phyloP scores from a whole-genome alignment of 2,329 filamentous ascomycete species.

The Pseudopithomyces chartarum region DNA sequence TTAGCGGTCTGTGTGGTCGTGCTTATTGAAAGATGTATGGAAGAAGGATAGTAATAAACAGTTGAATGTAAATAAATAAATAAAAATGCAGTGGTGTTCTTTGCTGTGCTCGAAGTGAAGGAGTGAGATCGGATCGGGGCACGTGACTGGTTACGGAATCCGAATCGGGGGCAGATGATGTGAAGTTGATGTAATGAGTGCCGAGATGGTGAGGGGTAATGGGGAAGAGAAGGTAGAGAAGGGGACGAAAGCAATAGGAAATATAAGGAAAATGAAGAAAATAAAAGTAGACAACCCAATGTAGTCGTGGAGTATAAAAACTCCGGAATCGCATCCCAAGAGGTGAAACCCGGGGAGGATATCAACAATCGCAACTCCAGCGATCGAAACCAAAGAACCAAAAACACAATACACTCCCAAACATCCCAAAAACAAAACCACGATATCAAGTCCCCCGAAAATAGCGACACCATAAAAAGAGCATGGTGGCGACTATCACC shows the following conservation, averaged over 20 bases:
- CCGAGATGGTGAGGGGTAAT: slow-evolving; percentile 4
- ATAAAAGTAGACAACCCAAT: neutral
- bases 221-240: neutral
- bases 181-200: slow-evolving; percentile 6
- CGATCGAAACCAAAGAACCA: neutral
- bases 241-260: neutral
- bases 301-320: neutral
- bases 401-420: neutral
- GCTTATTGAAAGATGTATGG: no score
- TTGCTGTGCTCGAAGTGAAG: neutral
- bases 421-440: neutral
- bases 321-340: neutral
- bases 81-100: neutral
- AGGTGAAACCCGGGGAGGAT: neutral
- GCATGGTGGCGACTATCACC: slow-evolving; percentile 2
- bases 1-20: neutral
- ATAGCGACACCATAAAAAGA: no score
- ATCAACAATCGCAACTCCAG: neutral
- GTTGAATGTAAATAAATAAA: no score
- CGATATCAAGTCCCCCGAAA: no score
- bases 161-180: neutral
- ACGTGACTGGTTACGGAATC: neutral
- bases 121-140: no score
- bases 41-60: no score
- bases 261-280: neutral